Conservation (phyloP, 2,329 filamentous ascomycete genomes). For the Colletotrichum phormii region DNA sequence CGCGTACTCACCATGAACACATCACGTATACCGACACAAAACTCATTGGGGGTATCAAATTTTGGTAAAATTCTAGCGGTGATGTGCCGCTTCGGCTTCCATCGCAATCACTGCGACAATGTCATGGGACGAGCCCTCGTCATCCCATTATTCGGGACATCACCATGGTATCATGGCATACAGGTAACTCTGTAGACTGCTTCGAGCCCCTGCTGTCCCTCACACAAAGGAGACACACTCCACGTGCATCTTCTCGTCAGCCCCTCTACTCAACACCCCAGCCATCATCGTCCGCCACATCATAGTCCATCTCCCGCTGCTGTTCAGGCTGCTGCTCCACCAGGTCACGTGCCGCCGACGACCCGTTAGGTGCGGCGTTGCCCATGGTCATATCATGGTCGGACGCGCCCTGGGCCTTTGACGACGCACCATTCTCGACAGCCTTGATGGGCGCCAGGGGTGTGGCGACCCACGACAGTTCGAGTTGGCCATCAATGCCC, state of each 20-base stretch:
- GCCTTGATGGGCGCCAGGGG: slow-evolving; percentile 41
- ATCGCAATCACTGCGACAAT: no score
- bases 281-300: slow-evolving; percentile 63
- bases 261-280: slow-evolving; percentile 49
- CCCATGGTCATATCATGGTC: slow-evolving; percentile 33
- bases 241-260: no score
- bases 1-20: no score
- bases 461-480: slow-evolving; percentile 71
- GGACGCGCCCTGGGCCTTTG: slow-evolving; percentile 15
- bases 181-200: background rate
- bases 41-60: background rate
- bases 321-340: slow-evolving; percentile 44
- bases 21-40: background rate
- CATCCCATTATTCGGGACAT: background rate
- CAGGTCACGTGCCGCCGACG: slow-evolving; percentile 24
- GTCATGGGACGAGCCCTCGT: background rate
- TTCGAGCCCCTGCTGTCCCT: background rate
- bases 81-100: background rate
- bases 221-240: no score
- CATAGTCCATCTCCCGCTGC: slow-evolving; percentile 63
- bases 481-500: slow-evolving; percentile 70
- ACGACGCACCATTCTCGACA: slow-evolving; percentile 9
- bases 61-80: background rate
- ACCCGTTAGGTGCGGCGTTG: slow-evolving; percentile 32
- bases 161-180: no score